phyloP scores from a whole-genome alignment of 1,284 basidiomycete species.

The Mycosarcoma maydis region DNA sequence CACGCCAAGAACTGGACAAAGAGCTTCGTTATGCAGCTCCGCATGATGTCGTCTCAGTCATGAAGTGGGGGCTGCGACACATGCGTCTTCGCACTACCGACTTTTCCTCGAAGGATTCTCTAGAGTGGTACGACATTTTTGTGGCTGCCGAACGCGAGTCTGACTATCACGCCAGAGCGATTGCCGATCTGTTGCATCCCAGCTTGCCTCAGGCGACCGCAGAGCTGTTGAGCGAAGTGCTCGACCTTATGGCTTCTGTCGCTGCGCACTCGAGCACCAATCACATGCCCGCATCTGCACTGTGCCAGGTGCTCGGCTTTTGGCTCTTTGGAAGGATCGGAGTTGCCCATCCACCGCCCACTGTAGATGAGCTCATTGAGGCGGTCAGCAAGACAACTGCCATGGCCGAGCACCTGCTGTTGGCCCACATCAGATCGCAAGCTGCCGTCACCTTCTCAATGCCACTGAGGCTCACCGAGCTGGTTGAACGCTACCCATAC shows the following conservation, averaged over 20 bases:
- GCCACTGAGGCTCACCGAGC: slow-evolving; percentile 51
- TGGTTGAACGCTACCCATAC: slow-evolving; percentile 47
- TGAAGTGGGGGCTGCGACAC: slow-evolving; percentile 58
- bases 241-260: slow-evolving; percentile 54
- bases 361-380: slow-evolving; percentile 18
- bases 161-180: slow-evolving; percentile 38
- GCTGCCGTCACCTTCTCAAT: slow-evolving; percentile 45
- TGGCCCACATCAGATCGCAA: slow-evolving; percentile 53
- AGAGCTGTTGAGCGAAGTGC: slow-evolving; percentile 32
- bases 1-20: slow-evolving; percentile 36
- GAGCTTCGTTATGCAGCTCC: slow-evolving; percentile 47
- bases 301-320: slow-evolving; percentile 48
- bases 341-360: slow-evolving; percentile 45
- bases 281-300: slow-evolving; percentile 50
- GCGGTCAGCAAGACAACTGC: slow-evolving; percentile 14
- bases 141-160: slow-evolving; percentile 32
- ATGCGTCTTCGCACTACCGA: slow-evolving; percentile 36
- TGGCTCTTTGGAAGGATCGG: slow-evolving; percentile 56
- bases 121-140: slow-evolving; percentile 53
- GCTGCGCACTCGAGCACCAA: slow-evolving; percentile 51
- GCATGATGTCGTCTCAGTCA: slow-evolving; percentile 49
- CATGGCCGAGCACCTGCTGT: slow-evolving; percentile 53
- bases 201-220: slow-evolving; percentile 38
- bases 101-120: slow-evolving; percentile 29
- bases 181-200: slow-evolving; percentile 42